Conservation (phyloP, 177 flowering plant species). For the Vitis hybrid region DNA sequence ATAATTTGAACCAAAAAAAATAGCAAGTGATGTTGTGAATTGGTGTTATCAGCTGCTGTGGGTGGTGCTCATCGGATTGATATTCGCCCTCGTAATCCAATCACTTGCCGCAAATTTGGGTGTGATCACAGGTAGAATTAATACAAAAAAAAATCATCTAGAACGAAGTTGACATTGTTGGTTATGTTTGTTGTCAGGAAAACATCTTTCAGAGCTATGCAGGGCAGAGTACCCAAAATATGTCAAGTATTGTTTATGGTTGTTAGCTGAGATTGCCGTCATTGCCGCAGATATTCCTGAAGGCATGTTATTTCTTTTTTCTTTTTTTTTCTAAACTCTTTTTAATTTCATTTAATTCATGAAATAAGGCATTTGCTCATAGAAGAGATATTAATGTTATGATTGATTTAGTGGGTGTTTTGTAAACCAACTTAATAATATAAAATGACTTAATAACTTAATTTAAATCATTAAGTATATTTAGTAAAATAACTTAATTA, state of each 20-base stretch:
- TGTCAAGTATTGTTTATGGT: conserved; percentile 75
- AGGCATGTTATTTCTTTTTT: conserved; percentile 31
- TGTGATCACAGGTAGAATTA: conserved; percentile 64
- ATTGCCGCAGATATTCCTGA: conserved; percentile 95
- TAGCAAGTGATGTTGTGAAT: neutral
- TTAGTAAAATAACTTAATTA: too few species aligned
- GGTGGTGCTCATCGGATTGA: conserved; percentile 79
- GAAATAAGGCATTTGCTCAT: too few species aligned
- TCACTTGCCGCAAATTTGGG: conserved; percentile 91
- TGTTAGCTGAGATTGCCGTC: conserved; percentile 84
- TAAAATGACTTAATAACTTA: too few species aligned
- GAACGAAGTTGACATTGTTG: too few species aligned
- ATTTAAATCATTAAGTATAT: too few species aligned
- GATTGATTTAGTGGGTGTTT: too few species aligned
- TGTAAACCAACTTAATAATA: rapidly evolving
- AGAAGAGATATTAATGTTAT: too few species aligned
- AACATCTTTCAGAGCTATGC: conserved; percentile 79
- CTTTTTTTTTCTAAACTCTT: neutral
- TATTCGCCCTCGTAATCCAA: conserved; percentile 86
- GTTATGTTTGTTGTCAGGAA: conserved; percentile 38
- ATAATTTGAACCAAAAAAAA: neutral
- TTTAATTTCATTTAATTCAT: too few species aligned
- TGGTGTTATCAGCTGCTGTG: conserved; percentile 55
- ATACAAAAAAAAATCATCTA: neutral
- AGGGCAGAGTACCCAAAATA: conserved; percentile 69